Evolutionary conservation across 192 early-diverging fungal species (phyloP).

Genomic region (Gryganskiella cystojenkinii): DNA sequence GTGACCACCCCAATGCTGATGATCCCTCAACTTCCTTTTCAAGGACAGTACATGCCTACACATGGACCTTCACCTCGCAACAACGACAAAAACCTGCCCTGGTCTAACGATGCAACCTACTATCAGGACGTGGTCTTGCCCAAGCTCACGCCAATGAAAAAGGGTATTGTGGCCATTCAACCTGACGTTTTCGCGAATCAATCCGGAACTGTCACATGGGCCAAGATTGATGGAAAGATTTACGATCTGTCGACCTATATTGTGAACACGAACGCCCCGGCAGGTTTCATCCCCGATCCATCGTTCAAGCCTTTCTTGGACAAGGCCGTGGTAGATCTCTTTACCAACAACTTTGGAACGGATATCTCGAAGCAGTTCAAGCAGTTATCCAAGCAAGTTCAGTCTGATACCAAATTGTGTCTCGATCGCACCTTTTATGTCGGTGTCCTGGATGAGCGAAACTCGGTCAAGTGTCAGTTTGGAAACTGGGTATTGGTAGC

Average conservation of each 20-base stretch:
- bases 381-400: conserved; percentile 22
- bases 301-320: conserved; percentile 55
- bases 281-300: conserved; percentile 56
- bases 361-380: conserved; percentile 62
- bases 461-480: conserved; percentile 63
- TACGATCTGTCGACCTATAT: conserved; percentile 78
- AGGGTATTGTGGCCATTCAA: conserved; percentile 77
- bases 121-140: conserved; percentile 55
- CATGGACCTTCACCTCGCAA: conserved; percentile 30
- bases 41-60: conserved; percentile 14
- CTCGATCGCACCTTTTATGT: conserved; percentile 74
- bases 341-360: conserved; percentile 55
- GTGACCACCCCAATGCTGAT: conserved; percentile 24
- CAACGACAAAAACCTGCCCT: conserved; percentile 18
- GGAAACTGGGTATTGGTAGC: conserved; percentile 75
- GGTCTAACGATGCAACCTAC: conserved; percentile 31
- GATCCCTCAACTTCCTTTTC: neutral
- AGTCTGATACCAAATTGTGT: conserved; percentile 60
- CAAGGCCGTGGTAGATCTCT: conserved; percentile 47
- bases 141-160: conserved; percentile 60
- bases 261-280: conserved; percentile 53
- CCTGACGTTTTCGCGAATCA: conserved; percentile 61
- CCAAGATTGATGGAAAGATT: conserved; percentile 68
- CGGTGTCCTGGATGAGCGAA: conserved; percentile 72
- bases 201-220: conserved; percentile 58